Base-by-base conservation (phyloP, 2,329 filamentous ascomycete genomes). In the Ceratocystiopsis brevicomis region DNA sequence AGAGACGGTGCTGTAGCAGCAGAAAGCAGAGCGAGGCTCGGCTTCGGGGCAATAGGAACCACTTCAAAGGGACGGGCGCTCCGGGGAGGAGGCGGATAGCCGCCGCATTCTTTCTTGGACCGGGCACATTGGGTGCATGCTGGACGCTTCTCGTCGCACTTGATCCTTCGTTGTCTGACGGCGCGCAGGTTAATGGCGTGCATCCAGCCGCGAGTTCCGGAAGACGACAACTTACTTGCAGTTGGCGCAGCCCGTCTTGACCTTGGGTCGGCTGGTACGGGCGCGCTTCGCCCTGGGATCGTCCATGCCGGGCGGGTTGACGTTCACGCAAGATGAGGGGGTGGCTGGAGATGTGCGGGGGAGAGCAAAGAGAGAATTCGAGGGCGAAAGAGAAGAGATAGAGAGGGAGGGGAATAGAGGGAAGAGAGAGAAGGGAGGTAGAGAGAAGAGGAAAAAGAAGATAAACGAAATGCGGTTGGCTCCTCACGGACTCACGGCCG, bases 231-330 rank as follows among this genome's bases (percentile, higher is more conserved):
- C 74, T 56, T 64, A 78, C 75, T 79, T 79, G 75, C 75, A 80
- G 56, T 73, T 76, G 52, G 64, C 66, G 57, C 76, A 79, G 37
- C 75, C 75, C 1, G 74, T 78, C 60, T 76, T 78, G 49, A 77
- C 74, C 54, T 78, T 78, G 14, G 71, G 69, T 49, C 64, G 69
- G 54, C 71, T 75, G 25, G 62, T 67, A 44, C 71, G 62, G 14
- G 60, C 61, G 42, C 68, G 63, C 53, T 64, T 70, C 34, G 15
- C 19, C 17, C 30, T 43, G 5, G 6, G 25, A 9, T 30, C 25
- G 25, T 2, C 25, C 34, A 36, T 16, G 34, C 34, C n/a, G n/a
- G 14, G 34, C 13, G 14, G 6, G 34, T 15, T 15, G 34, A 6
- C n/a, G 9, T 15, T 36, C 9, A 13, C 3, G 25, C 25, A 30